Evolutionary conservation across 805 yeast species (phyloP), one percentile per base, ranked within the genome.

Genomic region (Teunomyces kruisii): DNA sequence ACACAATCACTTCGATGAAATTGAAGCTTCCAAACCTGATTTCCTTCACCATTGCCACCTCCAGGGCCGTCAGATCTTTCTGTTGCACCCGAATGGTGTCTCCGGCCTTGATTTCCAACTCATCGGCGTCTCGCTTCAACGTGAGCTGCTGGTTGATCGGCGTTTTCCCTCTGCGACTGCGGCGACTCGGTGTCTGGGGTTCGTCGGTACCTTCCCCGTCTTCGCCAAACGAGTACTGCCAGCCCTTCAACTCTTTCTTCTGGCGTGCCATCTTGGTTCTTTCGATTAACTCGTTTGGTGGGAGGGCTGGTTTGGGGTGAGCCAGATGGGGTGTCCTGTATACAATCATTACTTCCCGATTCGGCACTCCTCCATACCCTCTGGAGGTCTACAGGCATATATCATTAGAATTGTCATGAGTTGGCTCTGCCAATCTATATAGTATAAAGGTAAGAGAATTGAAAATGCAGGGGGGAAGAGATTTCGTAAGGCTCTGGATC

Each of bases 31-130:
- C 86, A 44, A 76, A 68, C 14, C 64, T 52, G 10, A 82, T 78
- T 35, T 80, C 83, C 40, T 72, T 72, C 12, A 84, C 67, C 29
- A 82, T 51, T 6, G 74, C 83, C 2, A 79, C 64, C 36, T 67
- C 74, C 1, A 57, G 50, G 14, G 44, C 46, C 38, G 40, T 47
- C 1, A 62, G 61, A 1, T 58, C 63, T 43, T 67, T 68, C 28
- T 58, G 55, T 27, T 62, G 62, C 33, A 77, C 65, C 7, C 80
- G 57, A 0, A 84, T 55, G 31, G 77, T 65, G 49, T 79, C 83
- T 3, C 90, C 90, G 8, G 70, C 68, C 19, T 68, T 67, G 15
- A 84, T 52, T 38, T 68, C 75, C 30, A 80, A 48, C 2, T 71
- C 77, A 58, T 81, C 87, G 0, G 44, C 33, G 6, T 56, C 59